A percentile compares a stretch with the other conserved stretches of the same genome.
phyloP scores from a whole-genome alignment of 768 basidiomycete species.

The Mycena leptocephala region DNA sequence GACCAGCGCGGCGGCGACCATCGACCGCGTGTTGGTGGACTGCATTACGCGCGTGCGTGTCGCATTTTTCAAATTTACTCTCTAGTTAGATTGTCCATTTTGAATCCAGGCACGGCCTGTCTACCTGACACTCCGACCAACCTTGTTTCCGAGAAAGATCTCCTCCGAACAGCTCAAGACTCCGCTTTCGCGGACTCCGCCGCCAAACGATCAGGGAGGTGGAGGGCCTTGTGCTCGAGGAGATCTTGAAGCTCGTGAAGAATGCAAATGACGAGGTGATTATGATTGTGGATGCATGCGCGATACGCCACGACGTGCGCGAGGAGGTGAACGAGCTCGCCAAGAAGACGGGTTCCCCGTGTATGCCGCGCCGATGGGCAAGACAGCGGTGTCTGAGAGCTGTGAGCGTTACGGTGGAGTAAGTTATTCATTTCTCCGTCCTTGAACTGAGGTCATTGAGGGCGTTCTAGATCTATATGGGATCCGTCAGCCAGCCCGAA shows the following conservation, averaged over 20 bases:
- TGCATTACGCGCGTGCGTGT: constrained; percentile 69
- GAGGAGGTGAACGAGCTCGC: constrained; percentile 77
- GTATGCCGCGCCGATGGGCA: constrained; percentile 87
- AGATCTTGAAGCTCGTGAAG: constrained; percentile 77
- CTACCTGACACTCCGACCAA: constrained; percentile 93
- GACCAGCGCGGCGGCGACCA: constrained; percentile 73
- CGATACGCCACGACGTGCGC: constrained; percentile 78
- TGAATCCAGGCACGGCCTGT: constrained; percentile 76
- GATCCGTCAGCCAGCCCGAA: constrained; percentile 76
- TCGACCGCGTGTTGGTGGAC: constrained; percentile 84
- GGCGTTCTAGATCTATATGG: constrained; percentile 78
- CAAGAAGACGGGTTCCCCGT: constrained; percentile 77
- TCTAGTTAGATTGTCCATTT: not conserved
- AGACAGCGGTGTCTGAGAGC: constrained; percentile 79
- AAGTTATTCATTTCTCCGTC: constrained; percentile 48
- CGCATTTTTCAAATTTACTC: too few relatives aligned
- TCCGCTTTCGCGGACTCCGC: constrained; percentile 67
- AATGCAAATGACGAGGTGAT: constrained; percentile 78
- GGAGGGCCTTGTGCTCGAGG: constrained; percentile 80
- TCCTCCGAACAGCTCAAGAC: constrained; percentile 74
- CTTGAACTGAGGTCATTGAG: not conserved
- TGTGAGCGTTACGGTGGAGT: constrained; percentile 87
- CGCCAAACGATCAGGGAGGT: constrained; percentile 70
- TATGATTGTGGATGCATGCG: constrained; percentile 87
- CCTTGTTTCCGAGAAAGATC: constrained; percentile 80